Evolutionary conservation across 257 asterid species (phyloP), one percentile per base, ranked within the genome.

Genomic region (Lantana camara): DNA sequence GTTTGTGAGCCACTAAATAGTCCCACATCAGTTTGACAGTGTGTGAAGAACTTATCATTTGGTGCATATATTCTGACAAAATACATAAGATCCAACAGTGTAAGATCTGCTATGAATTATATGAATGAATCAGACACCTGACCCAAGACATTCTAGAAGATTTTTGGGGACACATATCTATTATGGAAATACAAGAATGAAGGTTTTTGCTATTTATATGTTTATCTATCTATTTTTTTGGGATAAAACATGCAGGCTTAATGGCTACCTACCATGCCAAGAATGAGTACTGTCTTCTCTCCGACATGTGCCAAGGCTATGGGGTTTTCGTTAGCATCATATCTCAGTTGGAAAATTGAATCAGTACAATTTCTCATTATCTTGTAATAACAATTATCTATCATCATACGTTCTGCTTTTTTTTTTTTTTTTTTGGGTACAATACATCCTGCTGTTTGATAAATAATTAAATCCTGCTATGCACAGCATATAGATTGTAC

Each of bases 191-290:
- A 47, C 12, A 46, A 24, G 23, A 20, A 45, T 57, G 12, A 17
- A 11, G 41, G n/a, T 52, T 44, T 21, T 16, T 22, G 29, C 24
- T 19, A 3, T 11, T 4, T 34, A 38, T 38, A 9, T 42, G 15
- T 44, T 32, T 44, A 50, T 7, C 3, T 35, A 2, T 35, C 40
- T 35, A 10, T 38, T 13, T 54, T 16, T 20, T n/a, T n/a, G n/a
- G 40, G 32, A 1, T 12, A 29, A 49, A 66, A 40, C 9, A 37
- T 69, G 83, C 95, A 93, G 98, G 98, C 51, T 72, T 93, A 62
- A 87, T 93, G 98, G 94, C 95, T 4, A 93, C 98, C 20, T 93
- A 90, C 80, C 98, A 93, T 81, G 97, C 97, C 17, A 87, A 82
- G 80, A 93, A 93, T 46, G 98, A 93, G 83, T 89, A 89, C 55